Conservation (phyloP, 768 basidiomycete species). For the Auriscalpium vulgare region DNA sequence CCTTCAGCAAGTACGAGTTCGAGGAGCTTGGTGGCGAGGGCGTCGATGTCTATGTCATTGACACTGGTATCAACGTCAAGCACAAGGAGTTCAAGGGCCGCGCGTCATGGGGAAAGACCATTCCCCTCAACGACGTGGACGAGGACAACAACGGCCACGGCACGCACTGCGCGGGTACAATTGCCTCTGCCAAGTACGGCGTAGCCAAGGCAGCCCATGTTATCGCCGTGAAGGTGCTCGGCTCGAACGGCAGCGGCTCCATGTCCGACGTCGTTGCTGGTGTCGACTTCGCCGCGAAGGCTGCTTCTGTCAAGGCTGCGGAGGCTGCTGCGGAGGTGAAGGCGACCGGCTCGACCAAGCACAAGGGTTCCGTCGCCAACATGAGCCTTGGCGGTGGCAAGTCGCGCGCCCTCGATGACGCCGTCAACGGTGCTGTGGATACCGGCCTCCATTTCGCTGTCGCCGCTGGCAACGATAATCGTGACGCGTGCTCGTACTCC, state of each 20-base stretch:
- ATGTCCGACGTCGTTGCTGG: slow-evolving; percentile 93
- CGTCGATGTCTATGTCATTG: slow-evolving; percentile 85
- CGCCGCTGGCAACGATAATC: slow-evolving; percentile 85
- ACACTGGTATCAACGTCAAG: slow-evolving; percentile 82
- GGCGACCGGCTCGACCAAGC: slow-evolving; percentile 67
- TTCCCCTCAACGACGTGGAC: slow-evolving; percentile 77
- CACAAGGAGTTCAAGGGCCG: slow-evolving; percentile 88
- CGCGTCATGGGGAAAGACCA: slow-evolving; percentile 88
- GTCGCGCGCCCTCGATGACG: slow-evolving; percentile 72
- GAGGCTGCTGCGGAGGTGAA: slow-evolving; percentile 58
- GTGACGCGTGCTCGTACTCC: slow-evolving; percentile 87
- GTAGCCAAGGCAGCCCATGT: slow-evolving; percentile 91
- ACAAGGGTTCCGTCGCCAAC: slow-evolving; percentile 95
- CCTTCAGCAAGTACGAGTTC: slow-evolving; percentile 79
- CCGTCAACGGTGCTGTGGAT: slow-evolving; percentile 80
- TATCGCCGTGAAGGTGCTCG: slow-evolving; percentile 88
- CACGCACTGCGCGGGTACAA: slow-evolving; percentile 91
- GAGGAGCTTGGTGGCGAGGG: slow-evolving; percentile 73
- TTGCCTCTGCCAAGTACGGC: slow-evolving; percentile 89
- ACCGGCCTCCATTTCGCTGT: slow-evolving; percentile 92
- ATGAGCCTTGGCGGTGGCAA: slow-evolving; percentile 98
- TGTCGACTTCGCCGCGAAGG: slow-evolving; percentile 67
- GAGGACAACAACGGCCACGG: slow-evolving; percentile 95
- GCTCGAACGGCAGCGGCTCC: slow-evolving; percentile 87
- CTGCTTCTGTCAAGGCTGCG: slow-evolving; percentile 45